Evolutionary conservation across 2,329 filamentous ascomycete genomes (phyloP).

Genomic region (Pezicula carpinea): DNA sequence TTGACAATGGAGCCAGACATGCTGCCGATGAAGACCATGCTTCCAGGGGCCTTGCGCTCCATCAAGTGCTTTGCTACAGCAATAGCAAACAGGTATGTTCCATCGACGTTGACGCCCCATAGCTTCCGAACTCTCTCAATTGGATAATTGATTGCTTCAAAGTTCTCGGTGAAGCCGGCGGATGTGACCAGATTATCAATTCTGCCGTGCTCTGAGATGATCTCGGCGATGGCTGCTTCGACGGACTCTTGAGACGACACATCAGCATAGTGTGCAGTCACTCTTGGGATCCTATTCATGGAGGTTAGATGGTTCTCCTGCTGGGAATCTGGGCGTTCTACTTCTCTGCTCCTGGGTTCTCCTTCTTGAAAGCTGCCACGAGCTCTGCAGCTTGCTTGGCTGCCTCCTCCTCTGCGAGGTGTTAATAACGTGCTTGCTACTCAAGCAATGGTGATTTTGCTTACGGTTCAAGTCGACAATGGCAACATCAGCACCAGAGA

Average conservation of each 20-base stretch:
- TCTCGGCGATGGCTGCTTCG: conserved; percentile 64
- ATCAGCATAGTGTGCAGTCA: conserved; percentile 87
- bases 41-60: conserved; percentile 71
- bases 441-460: conserved; percentile 27
- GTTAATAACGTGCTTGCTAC: conserved; percentile 10
- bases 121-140: conserved; percentile 89
- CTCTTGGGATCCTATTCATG: conserved; percentile 61
- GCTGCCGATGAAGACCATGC: conserved; percentile 91
- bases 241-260: conserved; percentile 79
- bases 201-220: conserved; percentile 68
- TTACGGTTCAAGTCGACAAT: conserved; percentile 91
- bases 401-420: conserved; percentile 69
- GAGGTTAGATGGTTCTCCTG: conserved; percentile 5
- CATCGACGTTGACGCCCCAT: conserved; percentile 90
- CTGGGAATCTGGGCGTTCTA: conserved; percentile 32
- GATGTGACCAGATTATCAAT: conserved; percentile 92
- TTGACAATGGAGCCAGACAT: conserved; percentile 96
- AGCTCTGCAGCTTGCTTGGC: conserved; percentile 70
- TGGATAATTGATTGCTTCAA: conserved; percentile 85
- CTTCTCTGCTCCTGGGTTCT: conserved; percentile 72
- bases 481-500: conserved; percentile 82
- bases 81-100: conserved; percentile 84
- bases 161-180: conserved; percentile 96
- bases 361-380: conserved; percentile 68
- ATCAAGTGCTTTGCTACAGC: conserved; percentile 85